Evolutionary conservation across 257 asterid species (phyloP), one percentile per base, ranked within the genome.

Genomic region (Coffea eugenioides): DNA sequence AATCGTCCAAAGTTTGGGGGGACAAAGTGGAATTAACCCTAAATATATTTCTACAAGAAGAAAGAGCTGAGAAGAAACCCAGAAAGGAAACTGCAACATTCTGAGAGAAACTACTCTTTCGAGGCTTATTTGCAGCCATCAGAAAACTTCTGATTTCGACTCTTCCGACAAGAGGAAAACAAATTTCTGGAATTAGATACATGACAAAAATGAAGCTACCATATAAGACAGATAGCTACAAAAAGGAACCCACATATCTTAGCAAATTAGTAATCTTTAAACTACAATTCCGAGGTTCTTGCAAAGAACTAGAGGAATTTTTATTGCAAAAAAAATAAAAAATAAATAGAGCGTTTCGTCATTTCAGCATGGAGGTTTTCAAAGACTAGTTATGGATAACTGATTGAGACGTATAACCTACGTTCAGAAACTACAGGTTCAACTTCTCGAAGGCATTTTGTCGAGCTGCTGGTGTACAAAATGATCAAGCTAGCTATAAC

Each of bases 101-200:
- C 80, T 97, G 94, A 45, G 97, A 95, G 87, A 95, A 93, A 84
- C 97, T 95, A 83, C 90, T 80, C 9, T 83, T 79, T 49, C 93
- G 94, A 81, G 95, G 90, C 89, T 90, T 92, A 81, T 51, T 87
- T 81, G 89, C 83, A 80, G 97, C 97, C 99, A 95, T 83, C 69
- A 64, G 34, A 51, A 51, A 75, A 76, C 66, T 76, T 69, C 59
- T 66, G 39, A n/a, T 39, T 80, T 31, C 78, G 20, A 72, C 25
- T 61, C 27, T 61, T 48, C 82, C 82, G 82, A 77, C 70, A 82
- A 85, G 57, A 13, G 51, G 31, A 77, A 75, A 11, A 25, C 21
- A 64, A 25, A 20, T 57, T 57, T 18, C 6, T 8, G 21, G 23
- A 57, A 57, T 6, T 39, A 54, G 1, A 41, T 13, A 75, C n/a